Conservation (phyloP, 371 early-diverging fungal species). For the Fennellomyces sp. region DNA sequence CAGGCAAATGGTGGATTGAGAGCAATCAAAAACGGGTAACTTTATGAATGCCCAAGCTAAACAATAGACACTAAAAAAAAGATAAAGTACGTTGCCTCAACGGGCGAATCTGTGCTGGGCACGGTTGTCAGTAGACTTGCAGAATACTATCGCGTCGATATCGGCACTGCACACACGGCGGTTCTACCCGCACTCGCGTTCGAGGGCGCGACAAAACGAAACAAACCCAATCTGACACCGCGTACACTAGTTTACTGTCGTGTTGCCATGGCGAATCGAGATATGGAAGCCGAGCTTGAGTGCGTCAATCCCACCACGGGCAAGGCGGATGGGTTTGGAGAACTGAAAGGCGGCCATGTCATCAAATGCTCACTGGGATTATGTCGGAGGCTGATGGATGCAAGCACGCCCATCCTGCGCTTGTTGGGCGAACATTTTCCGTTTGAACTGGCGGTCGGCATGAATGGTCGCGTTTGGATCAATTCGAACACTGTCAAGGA, state of each 20-base stretch:
- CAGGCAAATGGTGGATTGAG: slow-evolving; percentile 78
- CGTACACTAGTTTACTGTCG: slow-evolving; percentile 86
- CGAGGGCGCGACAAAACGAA: slow-evolving; percentile 94
- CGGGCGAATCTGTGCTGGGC: slow-evolving; percentile 90
- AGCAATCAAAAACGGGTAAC: slow-evolving; percentile 77
- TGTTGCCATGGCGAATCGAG: slow-evolving; percentile 84
- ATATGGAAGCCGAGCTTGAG: slow-evolving; percentile 96
- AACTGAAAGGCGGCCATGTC: slow-evolving; percentile 71
- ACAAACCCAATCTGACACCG: slow-evolving; percentile 76
- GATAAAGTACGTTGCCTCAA: slow-evolving; percentile 85
- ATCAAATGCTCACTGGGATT: slow-evolving; percentile 78
- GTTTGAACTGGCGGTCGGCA: slow-evolving; percentile 89
- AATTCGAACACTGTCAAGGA: slow-evolving; percentile 62
- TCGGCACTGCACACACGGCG: slow-evolving; percentile 90
- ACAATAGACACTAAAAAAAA: too few relatives aligned
- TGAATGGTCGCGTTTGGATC: slow-evolving; percentile 95
- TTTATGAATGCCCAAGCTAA: too few relatives aligned
- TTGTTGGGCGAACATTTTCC: slow-evolving; percentile 74
- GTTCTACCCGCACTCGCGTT: slow-evolving; percentile 82
- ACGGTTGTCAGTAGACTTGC: slow-evolving; percentile 66
- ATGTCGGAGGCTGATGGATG: slow-evolving; percentile 75
- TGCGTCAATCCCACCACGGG: slow-evolving; percentile 80
- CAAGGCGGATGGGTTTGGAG: slow-evolving; percentile 83
- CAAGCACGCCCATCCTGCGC: slow-evolving; percentile 67
- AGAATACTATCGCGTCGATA: slow-evolving; percentile 90